Evolutionary conservation across 1,139 yeast species (phyloP), one percentile per base, ranked within the genome.

Genomic region (Pneumocystis murina): DNA sequence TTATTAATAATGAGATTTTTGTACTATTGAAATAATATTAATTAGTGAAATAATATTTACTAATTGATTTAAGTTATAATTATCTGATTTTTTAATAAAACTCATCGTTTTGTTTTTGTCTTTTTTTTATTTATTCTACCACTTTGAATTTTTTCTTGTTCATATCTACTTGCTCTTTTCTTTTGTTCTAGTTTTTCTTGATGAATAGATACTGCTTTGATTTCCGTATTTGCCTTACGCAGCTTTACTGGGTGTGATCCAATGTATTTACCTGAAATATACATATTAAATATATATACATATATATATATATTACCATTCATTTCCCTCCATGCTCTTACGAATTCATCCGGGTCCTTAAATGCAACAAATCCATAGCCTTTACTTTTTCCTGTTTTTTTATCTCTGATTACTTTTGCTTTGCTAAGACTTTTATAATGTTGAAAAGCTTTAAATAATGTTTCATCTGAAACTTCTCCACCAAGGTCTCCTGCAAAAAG

Each of bases 331-430:
- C 88, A 77, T 12, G 95, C 95, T 66, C 74, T 74, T 69, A 85
- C 88, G 0, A 96, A 96, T 68, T 88, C 94, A 14, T 76, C 74
- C 65, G 80, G 82, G 40, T 79, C 80, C 30, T 78, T 74, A 71
- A 89, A 90, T 0, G 95, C 85, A n/a, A 87, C 95, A 75, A 90
- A 90, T 0, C 96, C 96, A 72, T 89, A 90, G 28, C 96, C 95
- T 75, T 96, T 80, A 4, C 95, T 87, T 72, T 95, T 78, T 48
- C 95, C 91, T 30, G 95, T 87, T 72, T 86, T 91, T 95, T 88
- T 88, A 74, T 90, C 96, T 96, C 96, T 89, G 96, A 90, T 90
- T 55, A 90, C 96, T 70, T 89, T 91, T 20, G 96, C 96, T 72
- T 88, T 95, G 62, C 83, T 77, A 70, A 87, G 77, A 3, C 90